Evolutionary conservation across 495 filamentous ascomycete genomes (phyloP).

Genomic region (Collariella sp.): DNA sequence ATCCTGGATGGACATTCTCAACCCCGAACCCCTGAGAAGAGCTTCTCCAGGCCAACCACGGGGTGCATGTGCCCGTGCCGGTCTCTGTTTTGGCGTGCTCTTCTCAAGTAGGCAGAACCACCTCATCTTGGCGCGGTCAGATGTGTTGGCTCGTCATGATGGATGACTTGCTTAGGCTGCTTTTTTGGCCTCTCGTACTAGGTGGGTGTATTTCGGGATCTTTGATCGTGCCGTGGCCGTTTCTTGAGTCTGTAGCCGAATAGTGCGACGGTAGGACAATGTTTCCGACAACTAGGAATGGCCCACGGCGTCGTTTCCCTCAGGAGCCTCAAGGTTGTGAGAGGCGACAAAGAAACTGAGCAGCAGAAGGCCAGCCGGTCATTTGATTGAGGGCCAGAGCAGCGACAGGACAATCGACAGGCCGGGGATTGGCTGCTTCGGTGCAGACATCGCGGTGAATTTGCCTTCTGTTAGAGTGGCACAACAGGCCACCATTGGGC

Average conservation of each 20-base stretch:
- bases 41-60: too few relatives aligned
- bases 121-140: too few relatives aligned
- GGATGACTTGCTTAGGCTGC: slow-evolving; percentile 1
- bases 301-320: slow-evolving; percentile 1
- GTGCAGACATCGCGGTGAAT: slow-evolving; percentile 10
- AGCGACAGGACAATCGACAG: slow-evolving; percentile 20
- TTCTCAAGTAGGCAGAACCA: not conserved
- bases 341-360: slow-evolving; percentile 6
- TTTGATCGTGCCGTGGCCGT: slow-evolving; percentile 1
- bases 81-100: too few relatives aligned
- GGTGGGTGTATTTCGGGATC: not conserved
- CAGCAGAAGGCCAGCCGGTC: not conserved
- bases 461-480: slow-evolving; percentile 12
- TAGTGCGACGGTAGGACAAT: not conserved
- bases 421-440: slow-evolving; percentile 15
- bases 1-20: too few relatives aligned
- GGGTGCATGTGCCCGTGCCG: too few relatives aligned
- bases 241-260: not conserved
- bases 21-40: too few relatives aligned
- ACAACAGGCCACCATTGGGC: slow-evolving; percentile 21
- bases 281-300: not conserved
- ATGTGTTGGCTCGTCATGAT: too few relatives aligned
- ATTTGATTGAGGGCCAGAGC: slow-evolving; percentile 11
- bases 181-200: slow-evolving; percentile 14
- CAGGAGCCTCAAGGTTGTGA: slow-evolving; percentile 27